Percentiles rank a stretch among this genome's conserved stretches.
Evolutionary conservation across 495 filamentous ascomycete genomes (phyloP).

Genomic region (Penicillium samsonianum): DNA sequence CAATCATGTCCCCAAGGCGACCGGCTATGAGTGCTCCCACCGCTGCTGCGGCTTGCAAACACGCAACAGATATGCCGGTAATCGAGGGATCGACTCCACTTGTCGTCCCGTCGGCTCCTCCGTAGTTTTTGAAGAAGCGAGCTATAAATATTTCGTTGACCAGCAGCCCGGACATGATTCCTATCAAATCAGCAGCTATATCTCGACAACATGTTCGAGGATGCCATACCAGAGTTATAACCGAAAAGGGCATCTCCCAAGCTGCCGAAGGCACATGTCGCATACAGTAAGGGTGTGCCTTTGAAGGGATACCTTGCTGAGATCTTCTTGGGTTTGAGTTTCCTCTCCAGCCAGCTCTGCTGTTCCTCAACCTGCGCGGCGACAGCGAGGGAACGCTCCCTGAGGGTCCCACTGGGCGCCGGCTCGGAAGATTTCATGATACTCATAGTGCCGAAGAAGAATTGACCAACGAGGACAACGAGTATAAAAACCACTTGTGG

Average conservation of each 20-base stretch:
- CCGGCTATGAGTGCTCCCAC: conserved; percentile 32
- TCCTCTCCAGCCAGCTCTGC: conserved; percentile 31
- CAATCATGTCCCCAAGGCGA: conserved; percentile 33
- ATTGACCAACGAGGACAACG: neutral
- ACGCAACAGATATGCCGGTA: conserved; percentile 35
- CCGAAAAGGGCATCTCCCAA: conserved; percentile 35
- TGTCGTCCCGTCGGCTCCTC: conserved; percentile 29
- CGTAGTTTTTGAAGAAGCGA: conserved; percentile 33
- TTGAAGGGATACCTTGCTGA: conserved; percentile 30
- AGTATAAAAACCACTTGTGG: neutral
- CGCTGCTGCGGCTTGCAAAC: conserved; percentile 33
- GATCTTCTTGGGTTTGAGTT: conserved; percentile 30
- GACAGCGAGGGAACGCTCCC: conserved; percentile 18
- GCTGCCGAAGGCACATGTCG: conserved; percentile 35
- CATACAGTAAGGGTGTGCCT: conserved; percentile 26
- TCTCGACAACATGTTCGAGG: neutral
- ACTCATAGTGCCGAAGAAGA: neutral
- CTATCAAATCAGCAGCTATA: conserved; percentile 16
- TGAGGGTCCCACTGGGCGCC: neutral
- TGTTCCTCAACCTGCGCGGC: conserved; percentile 19
- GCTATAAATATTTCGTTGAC: conserved; percentile 32
- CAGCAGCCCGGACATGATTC: conserved; percentile 36
- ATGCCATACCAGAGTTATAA: conserved; percentile 29
- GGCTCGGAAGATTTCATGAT: conserved; percentile 3
- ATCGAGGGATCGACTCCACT: conserved; percentile 30